A percentile compares a stretch with the other conserved stretches of the same genome.
These are phyloP conservation scores for Carpinus fangiana DNA, from an alignment of 306 rosid species.

Conservation along the genomic window DNA sequence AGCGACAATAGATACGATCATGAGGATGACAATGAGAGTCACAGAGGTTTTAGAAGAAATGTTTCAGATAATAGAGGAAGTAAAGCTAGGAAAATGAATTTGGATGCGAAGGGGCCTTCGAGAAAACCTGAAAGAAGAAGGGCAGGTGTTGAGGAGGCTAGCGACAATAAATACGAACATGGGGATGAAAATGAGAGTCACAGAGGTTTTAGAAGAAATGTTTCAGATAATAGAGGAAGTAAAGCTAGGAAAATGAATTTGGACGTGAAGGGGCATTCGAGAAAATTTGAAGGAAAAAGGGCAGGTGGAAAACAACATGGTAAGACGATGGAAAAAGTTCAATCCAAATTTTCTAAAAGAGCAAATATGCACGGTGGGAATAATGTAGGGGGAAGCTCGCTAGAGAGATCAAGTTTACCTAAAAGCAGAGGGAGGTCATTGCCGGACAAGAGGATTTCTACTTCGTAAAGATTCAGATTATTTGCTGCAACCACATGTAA, in stretches of 20 bases:
- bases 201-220: slow-evolving; percentile 24
- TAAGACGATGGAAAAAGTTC: slow-evolving; percentile 22
- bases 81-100: slow-evolving; percentile 28
- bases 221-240: slow-evolving; percentile 20
- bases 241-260: slow-evolving; percentile 24
- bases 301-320: slow-evolving; percentile 12
- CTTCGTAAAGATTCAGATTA: slow-evolving; percentile 19
- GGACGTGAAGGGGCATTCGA: slow-evolving; percentile 18
- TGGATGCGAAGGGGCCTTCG: slow-evolving; percentile 13
- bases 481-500: slow-evolving; percentile 14
- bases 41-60: slow-evolving; percentile 21
- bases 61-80: slow-evolving; percentile 22
- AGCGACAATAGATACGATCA: slow-evolving; percentile 26
- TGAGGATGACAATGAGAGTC: slow-evolving; percentile 33
- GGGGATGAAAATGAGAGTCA: slow-evolving; percentile 32
- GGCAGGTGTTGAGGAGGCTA: slow-evolving; percentile 29
- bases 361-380: slow-evolving; percentile 15
- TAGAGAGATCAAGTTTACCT: slow-evolving; percentile 29
- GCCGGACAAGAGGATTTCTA: slow-evolving; percentile 29
- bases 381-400: slow-evolving; percentile 20
- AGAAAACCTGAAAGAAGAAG: slow-evolving; percentile 35
- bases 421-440: slow-evolving; percentile 22
- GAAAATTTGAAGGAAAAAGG: slow-evolving; percentile 37
- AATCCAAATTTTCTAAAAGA: slow-evolving; percentile 23
- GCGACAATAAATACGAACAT: slow-evolving; percentile 24